These are phyloP conservation scores for Penicillium nordicum DNA, from an alignment of 2,329 filamentous ascomycete species.

Conservation along the genomic window DNA sequence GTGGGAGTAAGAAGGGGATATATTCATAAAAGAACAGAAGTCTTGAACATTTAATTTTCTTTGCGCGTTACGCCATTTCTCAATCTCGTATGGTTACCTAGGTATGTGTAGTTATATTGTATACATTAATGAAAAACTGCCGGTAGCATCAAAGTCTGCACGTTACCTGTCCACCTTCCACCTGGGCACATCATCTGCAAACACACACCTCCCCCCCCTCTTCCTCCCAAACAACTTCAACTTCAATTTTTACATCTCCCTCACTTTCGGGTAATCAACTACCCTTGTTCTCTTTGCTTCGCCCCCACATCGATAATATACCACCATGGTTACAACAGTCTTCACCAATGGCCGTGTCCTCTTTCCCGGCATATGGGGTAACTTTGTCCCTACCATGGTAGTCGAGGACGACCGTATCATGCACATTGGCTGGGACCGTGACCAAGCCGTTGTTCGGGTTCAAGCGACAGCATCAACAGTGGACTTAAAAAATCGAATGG, in stretches of 20 bases:
- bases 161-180: background rate
- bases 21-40: too few relatives aligned
- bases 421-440: conserved; percentile 37
- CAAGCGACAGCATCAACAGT: conserved; percentile 15
- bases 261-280: background rate
- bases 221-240: background rate
- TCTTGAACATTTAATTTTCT: too few relatives aligned
- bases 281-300: background rate
- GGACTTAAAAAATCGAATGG: conserved; percentile 37
- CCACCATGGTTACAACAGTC: conserved; percentile 11
- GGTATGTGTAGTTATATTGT: background rate
- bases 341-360: conserved; percentile 30
- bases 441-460: conserved; percentile 19
- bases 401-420: conserved; percentile 40
- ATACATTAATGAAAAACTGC: background rate
- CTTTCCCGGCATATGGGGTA: background rate
- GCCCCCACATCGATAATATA: background rate
- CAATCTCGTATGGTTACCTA: too few relatives aligned
- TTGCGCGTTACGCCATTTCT: background rate
- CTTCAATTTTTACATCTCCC: background rate
- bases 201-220: too few relatives aligned
- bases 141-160: background rate
- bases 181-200: background rate
- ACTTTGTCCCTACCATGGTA: conserved; percentile 31
- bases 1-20: background rate